Base-by-base conservation (phyloP, 2,329 filamentous ascomycete genomes). In the Diaporthe sp. region DNA sequence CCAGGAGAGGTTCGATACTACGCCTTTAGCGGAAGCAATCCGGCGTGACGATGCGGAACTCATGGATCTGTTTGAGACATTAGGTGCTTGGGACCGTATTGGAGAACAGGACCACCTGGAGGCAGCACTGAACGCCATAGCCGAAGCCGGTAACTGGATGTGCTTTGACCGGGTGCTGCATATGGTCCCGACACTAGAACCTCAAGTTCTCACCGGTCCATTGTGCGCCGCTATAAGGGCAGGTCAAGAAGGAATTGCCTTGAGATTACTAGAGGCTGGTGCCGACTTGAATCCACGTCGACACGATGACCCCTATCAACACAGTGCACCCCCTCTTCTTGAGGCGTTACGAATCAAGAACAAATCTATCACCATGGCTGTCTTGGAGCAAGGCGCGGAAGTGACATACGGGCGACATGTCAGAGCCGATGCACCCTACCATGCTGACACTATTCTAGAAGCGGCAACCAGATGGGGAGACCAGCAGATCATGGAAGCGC, bases 131-230 rank as follows among this genome's bases (percentile, higher is more conserved):
- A 4, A 34, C 12, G 63, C 44, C 7, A 37, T 68, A 3, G 28
- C 20, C 10, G 20, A 68, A 4, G 12, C 28, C 5, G 44, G 44
- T 5, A 37, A n/a, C 3, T 34, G 8, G 44, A 9, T 17, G 5
- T 53, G 17, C 44, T 47, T 68, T 6, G 0, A 1, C 28, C 20
- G n/a, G 22, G 20, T 53, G 10, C 42, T 53, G 1, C 28, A 51
- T 17, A 20, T 25, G 28, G 25, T 68, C 20, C 28, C 20, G 4
- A 22, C 2, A 4, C 44, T 28, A 13, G 2, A 15, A 2, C 3
- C 8, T 2, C 4, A 7, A 13, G 28, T 10, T 0, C 49, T 51
- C 20, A 31, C 17, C n/a, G 0, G 1, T 2, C 8, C 63, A 0
- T 31, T 68, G 1, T 2, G 8, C 12, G 1, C 0, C 22, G 63